Base-by-base conservation (phyloP, 2,329 filamentous ascomycete species). In the Incumbomyces delicatus region DNA sequence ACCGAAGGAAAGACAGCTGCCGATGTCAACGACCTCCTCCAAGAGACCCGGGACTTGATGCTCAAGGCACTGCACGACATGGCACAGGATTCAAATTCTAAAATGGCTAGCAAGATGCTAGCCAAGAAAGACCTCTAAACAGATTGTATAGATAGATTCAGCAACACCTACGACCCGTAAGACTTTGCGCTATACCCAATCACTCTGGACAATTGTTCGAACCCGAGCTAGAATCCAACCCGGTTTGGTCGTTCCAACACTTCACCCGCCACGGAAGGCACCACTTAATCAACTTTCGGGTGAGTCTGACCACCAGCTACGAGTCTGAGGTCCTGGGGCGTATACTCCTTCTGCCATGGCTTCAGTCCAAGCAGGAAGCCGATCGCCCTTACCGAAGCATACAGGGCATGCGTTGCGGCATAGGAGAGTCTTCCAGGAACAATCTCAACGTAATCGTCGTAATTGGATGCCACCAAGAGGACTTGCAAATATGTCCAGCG, bases 11-110 rank as follows among this genome's bases (percentile, higher is more conserved):
- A 94, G 53, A 85, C 78, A 14, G 51, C 83, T 18, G 80, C 80
- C 44, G 87, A 95, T 62, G 86, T 95, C 44, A 84, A 92, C 55
- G 75, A 77, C 49, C 70, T 95, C 37, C 75, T 82, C 42, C 72
- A 74, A 46, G 75, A 74, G 45, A 86, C 83, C 2, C 76, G 81
- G 47, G 82, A 87, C 16, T 65, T 80, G 43, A 94, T 95, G 87
- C 74, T 89, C 52, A 73, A 75, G 54, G 83, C 64, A 43, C 55
- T 77, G 14, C 58, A 64, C 40, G 65, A 65, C 29, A 63, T 77
- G 53, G 51, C 46, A 7, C 44, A 50, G 47, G 56, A 58, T 20
- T 36, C 50, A 6, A 34, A 46, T 8, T 45, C 42, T 6, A 45
- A 36, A 29, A 37, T 36, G 33, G 34, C 8, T n/a, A 31, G 42